phyloP scores from a whole-genome alignment of 345 rosid genomes.

The Toxicodendron radicans region DNA sequence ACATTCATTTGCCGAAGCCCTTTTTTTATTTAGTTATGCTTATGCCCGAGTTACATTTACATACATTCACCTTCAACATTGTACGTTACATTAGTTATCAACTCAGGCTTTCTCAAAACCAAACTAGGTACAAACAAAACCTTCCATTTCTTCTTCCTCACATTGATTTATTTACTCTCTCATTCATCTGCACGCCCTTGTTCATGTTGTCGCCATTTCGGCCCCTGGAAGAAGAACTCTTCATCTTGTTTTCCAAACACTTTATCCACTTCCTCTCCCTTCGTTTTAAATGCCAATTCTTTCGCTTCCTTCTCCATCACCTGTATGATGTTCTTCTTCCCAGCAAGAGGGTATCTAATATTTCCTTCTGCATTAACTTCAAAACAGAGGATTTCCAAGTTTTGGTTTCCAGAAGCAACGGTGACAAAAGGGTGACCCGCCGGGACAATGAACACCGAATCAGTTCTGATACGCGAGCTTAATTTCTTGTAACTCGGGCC shows the following conservation, averaged over 20 bases:
- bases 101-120: neutral
- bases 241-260: slow-evolving; percentile 40
- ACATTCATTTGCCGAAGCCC: neutral
- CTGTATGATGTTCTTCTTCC: slow-evolving; percentile 33
- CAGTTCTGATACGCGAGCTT: slow-evolving; percentile 25
- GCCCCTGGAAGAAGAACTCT: slow-evolving; percentile 49
- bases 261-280: slow-evolving; percentile 33
- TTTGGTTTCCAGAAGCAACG: slow-evolving; percentile 27
- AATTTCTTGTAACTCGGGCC: slow-evolving; percentile 27
- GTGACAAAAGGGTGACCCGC: slow-evolving; percentile 47
- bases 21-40: neutral
- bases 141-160: neutral
- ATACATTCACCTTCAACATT: neutral
- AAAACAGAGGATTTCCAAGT: slow-evolving; percentile 37
- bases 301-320: slow-evolving; percentile 40
- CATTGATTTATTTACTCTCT: too few species aligned
- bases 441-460: slow-evolving; percentile 32
- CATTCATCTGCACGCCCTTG: slow-evolving; percentile 20
- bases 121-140: neutral
- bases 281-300: slow-evolving; percentile 41
- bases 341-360: slow-evolving; percentile 39
- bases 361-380: slow-evolving; percentile 45
- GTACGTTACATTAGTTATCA: neutral
- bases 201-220: slow-evolving; percentile 16
- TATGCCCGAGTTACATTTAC: neutral